Conservation (phyloP, 371 early-diverging fungal genomes). For the Mucor racemosus region DNA sequence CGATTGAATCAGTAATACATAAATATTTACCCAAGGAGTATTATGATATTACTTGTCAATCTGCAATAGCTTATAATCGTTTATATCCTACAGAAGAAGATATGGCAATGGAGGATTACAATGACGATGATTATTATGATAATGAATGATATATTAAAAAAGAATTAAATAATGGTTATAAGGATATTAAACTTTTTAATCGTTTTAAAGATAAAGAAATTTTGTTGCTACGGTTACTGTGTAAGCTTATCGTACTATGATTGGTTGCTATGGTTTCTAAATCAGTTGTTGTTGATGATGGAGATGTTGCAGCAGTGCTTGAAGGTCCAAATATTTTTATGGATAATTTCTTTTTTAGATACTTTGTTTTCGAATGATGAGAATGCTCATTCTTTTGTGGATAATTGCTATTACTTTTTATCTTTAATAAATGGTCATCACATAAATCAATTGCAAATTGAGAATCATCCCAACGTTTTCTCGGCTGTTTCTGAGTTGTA, state of each 20-base stretch:
- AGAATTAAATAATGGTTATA: background rate
- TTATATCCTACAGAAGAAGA: constrained; percentile 3
- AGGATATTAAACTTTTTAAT: background rate
- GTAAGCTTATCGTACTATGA: background rate
- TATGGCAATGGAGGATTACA: background rate
- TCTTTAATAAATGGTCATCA: constrained; percentile 20
- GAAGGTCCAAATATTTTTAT: background rate
- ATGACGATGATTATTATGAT: background rate
- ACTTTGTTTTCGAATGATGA: background rate
- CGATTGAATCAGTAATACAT: constrained; percentile 12
- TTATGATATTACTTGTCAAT: constrained; percentile 10
- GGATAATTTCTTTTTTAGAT: background rate
- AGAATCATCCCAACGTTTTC: constrained; percentile 36
- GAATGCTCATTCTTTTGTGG: background rate
- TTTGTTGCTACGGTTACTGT: constrained; percentile 1
- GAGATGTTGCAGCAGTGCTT: background rate
- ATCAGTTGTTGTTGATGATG: background rate
- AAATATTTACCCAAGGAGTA: constrained; percentile 23
- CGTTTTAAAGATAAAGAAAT: constrained; percentile 1
- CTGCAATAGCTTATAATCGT: constrained; percentile 21
- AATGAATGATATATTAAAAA: background rate
- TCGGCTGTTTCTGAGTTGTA: background rate
- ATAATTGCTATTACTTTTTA: background rate
- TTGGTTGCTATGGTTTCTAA: background rate
- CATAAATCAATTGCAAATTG: constrained; percentile 34